Conservation (phyloP, 1,139 yeast species). For the Blastobotrys indianensis region DNA sequence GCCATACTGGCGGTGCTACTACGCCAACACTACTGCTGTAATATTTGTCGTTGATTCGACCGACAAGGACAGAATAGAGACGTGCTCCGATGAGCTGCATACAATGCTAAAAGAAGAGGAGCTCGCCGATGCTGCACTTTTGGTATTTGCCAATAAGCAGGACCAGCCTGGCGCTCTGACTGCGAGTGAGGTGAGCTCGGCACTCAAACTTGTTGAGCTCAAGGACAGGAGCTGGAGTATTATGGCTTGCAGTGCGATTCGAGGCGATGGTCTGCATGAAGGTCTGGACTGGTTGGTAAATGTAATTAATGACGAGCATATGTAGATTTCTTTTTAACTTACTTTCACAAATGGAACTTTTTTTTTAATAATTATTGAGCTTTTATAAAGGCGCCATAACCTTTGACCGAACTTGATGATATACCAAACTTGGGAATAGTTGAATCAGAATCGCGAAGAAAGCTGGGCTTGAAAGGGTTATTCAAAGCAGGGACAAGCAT, state of each 20-base stretch:
- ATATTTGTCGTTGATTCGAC: constrained; percentile 97
- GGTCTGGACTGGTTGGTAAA: constrained; percentile 98
- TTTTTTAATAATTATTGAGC: background rate
- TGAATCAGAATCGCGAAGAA: too few species aligned
- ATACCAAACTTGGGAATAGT: too few species aligned
- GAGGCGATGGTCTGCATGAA: constrained; percentile 93
- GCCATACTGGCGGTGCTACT: constrained; percentile 98
- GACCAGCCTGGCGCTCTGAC: constrained; percentile 94
- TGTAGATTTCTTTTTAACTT: constrained; percentile 14
- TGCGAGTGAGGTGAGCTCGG: constrained; percentile 91
- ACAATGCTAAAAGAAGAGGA: constrained; percentile 93
- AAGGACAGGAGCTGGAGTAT: constrained; percentile 98
- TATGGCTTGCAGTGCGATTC: constrained; percentile 91
- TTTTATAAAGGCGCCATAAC: too few species aligned
- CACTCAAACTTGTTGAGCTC: constrained; percentile 75
- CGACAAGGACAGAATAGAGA: constrained; percentile 85
- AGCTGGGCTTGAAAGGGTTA: too few species aligned
- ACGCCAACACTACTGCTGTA: constrained; percentile 91
- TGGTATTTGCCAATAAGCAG: constrained; percentile 95
- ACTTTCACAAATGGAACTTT: background rate
- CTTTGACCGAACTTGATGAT: too few species aligned
- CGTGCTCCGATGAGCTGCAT: constrained; percentile 83
- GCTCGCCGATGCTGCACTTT: constrained; percentile 76
- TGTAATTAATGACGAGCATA: constrained; percentile 74
- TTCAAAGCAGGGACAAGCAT: too few species aligned